phyloP scores from a whole-genome alignment of 805 yeast species.

The Myxozyma kluyveri region DNA sequence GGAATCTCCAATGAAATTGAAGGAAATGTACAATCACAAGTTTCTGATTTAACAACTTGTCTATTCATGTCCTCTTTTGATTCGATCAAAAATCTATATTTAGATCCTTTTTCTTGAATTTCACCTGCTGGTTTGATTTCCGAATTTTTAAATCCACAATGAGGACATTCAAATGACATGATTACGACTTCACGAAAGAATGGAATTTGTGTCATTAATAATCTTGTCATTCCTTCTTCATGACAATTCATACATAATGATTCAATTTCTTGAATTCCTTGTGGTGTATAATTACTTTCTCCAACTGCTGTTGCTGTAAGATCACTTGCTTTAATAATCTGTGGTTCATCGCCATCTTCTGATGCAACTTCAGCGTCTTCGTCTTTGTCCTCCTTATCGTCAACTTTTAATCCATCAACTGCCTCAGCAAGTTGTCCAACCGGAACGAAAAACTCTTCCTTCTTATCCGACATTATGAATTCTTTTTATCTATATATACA shows the following conservation, averaged over 20 bases:
- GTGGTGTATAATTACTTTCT: slow-evolving; percentile 47
- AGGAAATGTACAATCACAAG: slow-evolving; percentile 72
- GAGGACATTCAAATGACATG: slow-evolving; percentile 95
- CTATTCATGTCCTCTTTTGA: slow-evolving; percentile 71
- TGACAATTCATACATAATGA: slow-evolving; percentile 96
- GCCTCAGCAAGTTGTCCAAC: neutral
- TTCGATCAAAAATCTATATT: slow-evolving; percentile 68
- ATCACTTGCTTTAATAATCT: neutral
- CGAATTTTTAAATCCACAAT: slow-evolving; percentile 84
- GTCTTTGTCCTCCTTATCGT: slow-evolving; percentile 24
- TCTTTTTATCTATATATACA: too few species aligned
- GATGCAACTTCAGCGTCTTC: slow-evolving; percentile 20
- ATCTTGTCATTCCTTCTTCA: slow-evolving; percentile 75
- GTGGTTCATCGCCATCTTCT: neutral
- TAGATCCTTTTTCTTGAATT: slow-evolving; percentile 84
- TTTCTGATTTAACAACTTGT: slow-evolving; percentile 88
- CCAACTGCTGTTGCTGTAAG: slow-evolving; percentile 60
- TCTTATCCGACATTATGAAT: slow-evolving; percentile 13
- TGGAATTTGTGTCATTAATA: slow-evolving; percentile 86
- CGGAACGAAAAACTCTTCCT: neutral
- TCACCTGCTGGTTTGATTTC: slow-evolving; percentile 95
- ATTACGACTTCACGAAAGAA: slow-evolving; percentile 84
- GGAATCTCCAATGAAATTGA: slow-evolving; percentile 94
- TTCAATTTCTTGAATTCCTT: slow-evolving; percentile 92
- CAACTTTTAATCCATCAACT: neutral